Base-by-base conservation (phyloP, 2,329 filamentous ascomycete species). In the Lomentospora prolificans region DNA sequence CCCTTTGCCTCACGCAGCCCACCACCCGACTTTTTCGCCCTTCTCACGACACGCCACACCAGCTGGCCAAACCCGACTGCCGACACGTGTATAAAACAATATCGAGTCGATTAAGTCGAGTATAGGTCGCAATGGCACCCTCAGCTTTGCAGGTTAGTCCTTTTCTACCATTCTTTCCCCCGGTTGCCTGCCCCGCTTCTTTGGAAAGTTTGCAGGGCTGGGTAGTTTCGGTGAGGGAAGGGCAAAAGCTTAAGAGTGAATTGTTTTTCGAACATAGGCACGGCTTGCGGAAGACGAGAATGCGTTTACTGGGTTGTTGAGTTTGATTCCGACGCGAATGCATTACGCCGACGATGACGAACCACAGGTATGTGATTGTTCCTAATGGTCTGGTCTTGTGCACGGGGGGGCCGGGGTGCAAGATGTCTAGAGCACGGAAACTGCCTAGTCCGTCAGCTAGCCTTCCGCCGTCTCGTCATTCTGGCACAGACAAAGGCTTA, bases 301-400 rank as follows among this genome's bases (percentile, higher is more conserved):
- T 72, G 87, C 89, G 61, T 95, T 96, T 65, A 87, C 95, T 71
- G 89, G 89, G 50, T 76, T 96, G 53, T 76, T 96, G 68, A 92
- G 89, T 57, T 76, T 96, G 60, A 95, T 95, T 58, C 90, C 91
- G 41, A 89, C 90, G 59, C 91, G 94, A 71, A 84, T 90, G 64
- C 96, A 96, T 72, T 96, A 95, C 64, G 89, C 86, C 56, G 84
- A 91, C 68, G 90, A 95, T 87, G 86, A 57, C 84, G 91, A 69
- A 89, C 95, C 67, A 87, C 80, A 53, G 51, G 48, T 56, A 41
- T 54, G 39, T 51, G 58, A 22, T 51, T 55, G 52, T 53, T 55
- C 46, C 22, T 58, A 41, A 31, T 22, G 25, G 17, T n/a, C 39
- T 50, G 51, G 51, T 41, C 50, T 53, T 58, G 55, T 51, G 50